These are phyloP conservation scores for Coniochaeta ligniaria DNA, from an alignment of 2,329 filamentous ascomycete species.

Conservation along the genomic window DNA sequence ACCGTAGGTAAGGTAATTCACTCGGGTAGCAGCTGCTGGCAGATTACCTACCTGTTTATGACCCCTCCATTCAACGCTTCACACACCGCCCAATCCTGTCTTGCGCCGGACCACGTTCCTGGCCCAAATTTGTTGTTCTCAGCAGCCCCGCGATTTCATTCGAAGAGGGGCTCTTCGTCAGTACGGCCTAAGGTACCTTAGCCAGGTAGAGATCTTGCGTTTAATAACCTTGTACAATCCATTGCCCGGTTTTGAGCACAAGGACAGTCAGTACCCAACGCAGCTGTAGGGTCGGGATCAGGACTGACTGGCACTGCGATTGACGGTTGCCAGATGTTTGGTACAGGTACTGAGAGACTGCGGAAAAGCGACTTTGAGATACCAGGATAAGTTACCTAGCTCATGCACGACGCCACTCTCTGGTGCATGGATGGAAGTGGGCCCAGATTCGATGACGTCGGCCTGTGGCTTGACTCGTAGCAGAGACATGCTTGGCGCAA, in stretches of 20 bases:
- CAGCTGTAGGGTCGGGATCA: too few species aligned
- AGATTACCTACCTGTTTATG: too few species aligned
- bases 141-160: not conserved
- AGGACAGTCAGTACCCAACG: not conserved
- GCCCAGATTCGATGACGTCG: not conserved
- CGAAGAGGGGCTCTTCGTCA: not conserved
- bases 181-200: not conserved
- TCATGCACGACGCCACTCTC: not conserved
- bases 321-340: too few species aligned
- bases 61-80: too few species aligned
- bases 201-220: too few species aligned
- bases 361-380: too few species aligned
- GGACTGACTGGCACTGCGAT: too few species aligned
- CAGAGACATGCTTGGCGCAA: too few species aligned
- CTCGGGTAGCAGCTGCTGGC: not conserved
- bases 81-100: not conserved
- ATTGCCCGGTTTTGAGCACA: not conserved
- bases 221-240: not conserved
- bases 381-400: not conserved
- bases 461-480: not conserved
- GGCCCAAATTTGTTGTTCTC: not conserved
- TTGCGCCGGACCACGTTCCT: not conserved
- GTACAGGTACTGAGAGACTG: too few species aligned
- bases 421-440: not conserved
- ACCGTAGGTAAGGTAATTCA: too few species aligned